phyloP scores from a whole-genome alignment of 768 basidiomycete genomes.

The Xanthoconium purpureum region DNA sequence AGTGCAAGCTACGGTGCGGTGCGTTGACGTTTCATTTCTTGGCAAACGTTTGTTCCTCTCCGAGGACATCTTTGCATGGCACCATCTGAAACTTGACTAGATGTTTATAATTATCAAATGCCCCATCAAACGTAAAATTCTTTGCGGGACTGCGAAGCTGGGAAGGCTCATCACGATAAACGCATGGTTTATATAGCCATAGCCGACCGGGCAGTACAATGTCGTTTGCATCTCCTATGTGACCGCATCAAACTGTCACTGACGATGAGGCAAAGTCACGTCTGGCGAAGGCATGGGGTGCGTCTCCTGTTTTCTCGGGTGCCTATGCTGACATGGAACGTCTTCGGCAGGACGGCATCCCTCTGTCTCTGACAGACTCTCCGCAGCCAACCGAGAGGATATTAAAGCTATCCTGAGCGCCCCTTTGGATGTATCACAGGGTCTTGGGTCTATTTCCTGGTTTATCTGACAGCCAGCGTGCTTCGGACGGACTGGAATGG shows the following conservation, averaged over 20 bases:
- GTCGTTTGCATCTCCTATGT: slow-evolving; percentile 5
- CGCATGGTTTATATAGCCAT: background rate
- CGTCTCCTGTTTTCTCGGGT: background rate
- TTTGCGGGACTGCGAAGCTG: no score
- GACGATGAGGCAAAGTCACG: no score
- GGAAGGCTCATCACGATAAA: background rate
- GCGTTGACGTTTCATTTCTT: no score
- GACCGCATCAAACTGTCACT: background rate
- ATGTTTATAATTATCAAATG: no score
- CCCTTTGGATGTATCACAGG: background rate
- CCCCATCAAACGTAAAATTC: no score
- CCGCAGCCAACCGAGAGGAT: background rate
- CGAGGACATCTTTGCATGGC: no score
- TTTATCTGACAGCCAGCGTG: background rate
- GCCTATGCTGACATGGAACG: background rate
- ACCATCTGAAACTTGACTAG: no score
- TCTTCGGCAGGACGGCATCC: slow-evolving; percentile 6
- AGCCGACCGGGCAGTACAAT: no score
- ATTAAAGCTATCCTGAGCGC: background rate
- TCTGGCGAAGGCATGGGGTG: no score
- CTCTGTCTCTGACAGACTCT: background rate
- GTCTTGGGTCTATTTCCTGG: background rate
- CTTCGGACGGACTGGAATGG: background rate
- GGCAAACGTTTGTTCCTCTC: no score
- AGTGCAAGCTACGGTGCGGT: background rate